Percentiles rank a stretch among this genome's conserved stretches.
phyloP scores from a whole-genome alignment of 176 grass and related monocot genomes.

The Tillandsia leiboldiana region DNA sequence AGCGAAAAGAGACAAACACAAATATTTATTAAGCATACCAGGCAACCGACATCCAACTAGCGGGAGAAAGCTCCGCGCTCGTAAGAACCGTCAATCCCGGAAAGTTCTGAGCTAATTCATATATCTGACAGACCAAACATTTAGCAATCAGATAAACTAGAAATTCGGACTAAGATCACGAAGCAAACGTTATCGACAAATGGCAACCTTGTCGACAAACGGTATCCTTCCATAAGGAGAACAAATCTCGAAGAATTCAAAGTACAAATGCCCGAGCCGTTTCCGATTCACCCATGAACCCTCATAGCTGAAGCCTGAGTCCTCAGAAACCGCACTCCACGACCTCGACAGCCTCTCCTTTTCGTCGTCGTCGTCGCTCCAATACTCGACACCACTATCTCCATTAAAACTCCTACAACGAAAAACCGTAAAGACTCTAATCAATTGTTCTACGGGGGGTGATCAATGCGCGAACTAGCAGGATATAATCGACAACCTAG shows the following conservation, averaged over 20 bases:
- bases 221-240: constrained; percentile 76
- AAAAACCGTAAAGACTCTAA: constrained; percentile 19
- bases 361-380: constrained; percentile 42
- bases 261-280: constrained; percentile 46
- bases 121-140: constrained; percentile 33
- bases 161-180: background rate
- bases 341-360: constrained; percentile 47
- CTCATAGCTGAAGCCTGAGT: constrained; percentile 36
- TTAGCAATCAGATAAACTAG: constrained; percentile 4
- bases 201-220: constrained; percentile 67
- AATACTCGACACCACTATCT: constrained; percentile 40
- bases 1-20: background rate
- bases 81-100: constrained; percentile 57
- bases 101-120: constrained; percentile 53
- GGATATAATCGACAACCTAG: constrained; percentile 30
- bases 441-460: too few relatives aligned
- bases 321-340: constrained; percentile 40
- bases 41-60: constrained; percentile 92
- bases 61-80: constrained; percentile 62
- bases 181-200: constrained; percentile 2
- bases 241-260: constrained; percentile 68
- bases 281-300: constrained; percentile 24
- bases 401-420: constrained; percentile 47
- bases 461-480: background rate
- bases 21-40: constrained; percentile 47